Evolutionary conservation across 805 yeast genomes (phyloP).

Genomic region (Nakazawaea ernobii): DNA sequence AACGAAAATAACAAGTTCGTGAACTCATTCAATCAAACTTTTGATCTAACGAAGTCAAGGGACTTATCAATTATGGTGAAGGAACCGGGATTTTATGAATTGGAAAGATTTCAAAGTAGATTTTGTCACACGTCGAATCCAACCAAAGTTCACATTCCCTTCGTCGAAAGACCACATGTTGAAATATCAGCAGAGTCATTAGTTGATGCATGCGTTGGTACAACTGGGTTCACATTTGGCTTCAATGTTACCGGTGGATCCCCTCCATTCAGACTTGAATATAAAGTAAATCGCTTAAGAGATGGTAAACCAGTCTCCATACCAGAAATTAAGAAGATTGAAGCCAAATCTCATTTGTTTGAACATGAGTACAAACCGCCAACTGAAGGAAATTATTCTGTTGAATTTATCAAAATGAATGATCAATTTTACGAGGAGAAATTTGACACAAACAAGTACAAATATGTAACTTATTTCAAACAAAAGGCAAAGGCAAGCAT

Average conservation of each 20-base stretch:
- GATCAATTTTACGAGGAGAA: conserved; percentile 52
- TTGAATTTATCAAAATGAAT: conserved; percentile 57
- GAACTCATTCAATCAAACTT: conserved; percentile 17
- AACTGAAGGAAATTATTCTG: conserved; percentile 74
- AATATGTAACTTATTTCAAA: conserved; percentile 66
- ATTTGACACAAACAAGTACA: conserved; percentile 34
- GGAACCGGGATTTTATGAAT: conserved; percentile 61
- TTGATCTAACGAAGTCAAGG: conserved; percentile 22
- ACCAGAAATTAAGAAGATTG: conserved; percentile 22
- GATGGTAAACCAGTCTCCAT: conserved; percentile 18
- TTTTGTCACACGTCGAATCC: conserved; percentile 69
- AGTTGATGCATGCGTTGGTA: conserved; percentile 86
- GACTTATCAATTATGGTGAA: conserved; percentile 32
- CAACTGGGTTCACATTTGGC: conserved; percentile 66
- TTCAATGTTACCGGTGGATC: conserved; percentile 70
- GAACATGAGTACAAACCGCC: conserved; percentile 70
- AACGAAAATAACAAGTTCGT: conserved; percentile 16
- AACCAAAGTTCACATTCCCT: conserved; percentile 40
- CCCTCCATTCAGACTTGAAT: conserved; percentile 71
- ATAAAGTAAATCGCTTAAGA: conserved; percentile 50
- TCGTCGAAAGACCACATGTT: conserved; percentile 35
- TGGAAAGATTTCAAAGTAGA: conserved; percentile 49
- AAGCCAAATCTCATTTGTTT: conserved; percentile 23
- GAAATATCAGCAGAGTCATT: conserved; percentile 51
- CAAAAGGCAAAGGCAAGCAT: conserved; percentile 56